Percentiles rank a stretch among this genome's conserved stretches.
phyloP scores from a whole-genome alignment of 495 filamentous ascomycete species.

The Neohortaea acidophila region DNA sequence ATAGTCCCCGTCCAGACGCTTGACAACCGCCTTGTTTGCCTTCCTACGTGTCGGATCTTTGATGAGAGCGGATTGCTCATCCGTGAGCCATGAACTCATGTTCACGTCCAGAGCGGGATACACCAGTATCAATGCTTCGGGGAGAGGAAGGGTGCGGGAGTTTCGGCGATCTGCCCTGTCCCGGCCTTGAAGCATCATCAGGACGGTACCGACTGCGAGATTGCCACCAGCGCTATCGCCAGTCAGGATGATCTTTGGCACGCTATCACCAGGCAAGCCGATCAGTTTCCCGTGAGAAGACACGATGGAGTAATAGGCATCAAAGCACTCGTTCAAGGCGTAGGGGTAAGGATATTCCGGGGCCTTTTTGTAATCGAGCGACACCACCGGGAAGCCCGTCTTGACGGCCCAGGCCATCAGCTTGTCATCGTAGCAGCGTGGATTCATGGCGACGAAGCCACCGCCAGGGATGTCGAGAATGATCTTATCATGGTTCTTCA shows the following conservation, averaged over 20 bases:
- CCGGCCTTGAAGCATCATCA: constrained; percentile 67
- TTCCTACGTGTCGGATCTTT: constrained; percentile 63
- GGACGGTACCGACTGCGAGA: constrained; percentile 60
- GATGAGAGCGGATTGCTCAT: constrained; percentile 91
- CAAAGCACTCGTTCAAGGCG: constrained; percentile 89
- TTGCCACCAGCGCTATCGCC: constrained; percentile 92
- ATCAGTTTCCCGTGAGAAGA: constrained; percentile 62
- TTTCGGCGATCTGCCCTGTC: neutral
- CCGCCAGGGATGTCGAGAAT: constrained; percentile 87
- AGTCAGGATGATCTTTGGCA: constrained; percentile 64
- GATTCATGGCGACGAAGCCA: constrained; percentile 91
- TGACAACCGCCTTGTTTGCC: constrained; percentile 60
- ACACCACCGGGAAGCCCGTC: constrained; percentile 69
- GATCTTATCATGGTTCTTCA: constrained; percentile 64
- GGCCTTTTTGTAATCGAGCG: constrained; percentile 86
- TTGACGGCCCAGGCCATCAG: constrained; percentile 78
- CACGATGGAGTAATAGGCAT: constrained; percentile 75
- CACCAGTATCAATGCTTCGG: constrained; percentile 67
- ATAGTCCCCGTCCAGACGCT: constrained; percentile 61
- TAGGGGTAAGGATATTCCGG: constrained; percentile 93
- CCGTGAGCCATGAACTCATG: constrained; percentile 98
- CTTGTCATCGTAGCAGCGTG: constrained; percentile 81
- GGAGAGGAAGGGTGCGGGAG: constrained; percentile 45
- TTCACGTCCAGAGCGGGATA: constrained; percentile 90
- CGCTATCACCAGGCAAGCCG: constrained; percentile 56